These are phyloP conservation scores for Didymella glomerata DNA, from an alignment of 2,329 filamentous ascomycete species.

Conservation along the genomic window DNA sequence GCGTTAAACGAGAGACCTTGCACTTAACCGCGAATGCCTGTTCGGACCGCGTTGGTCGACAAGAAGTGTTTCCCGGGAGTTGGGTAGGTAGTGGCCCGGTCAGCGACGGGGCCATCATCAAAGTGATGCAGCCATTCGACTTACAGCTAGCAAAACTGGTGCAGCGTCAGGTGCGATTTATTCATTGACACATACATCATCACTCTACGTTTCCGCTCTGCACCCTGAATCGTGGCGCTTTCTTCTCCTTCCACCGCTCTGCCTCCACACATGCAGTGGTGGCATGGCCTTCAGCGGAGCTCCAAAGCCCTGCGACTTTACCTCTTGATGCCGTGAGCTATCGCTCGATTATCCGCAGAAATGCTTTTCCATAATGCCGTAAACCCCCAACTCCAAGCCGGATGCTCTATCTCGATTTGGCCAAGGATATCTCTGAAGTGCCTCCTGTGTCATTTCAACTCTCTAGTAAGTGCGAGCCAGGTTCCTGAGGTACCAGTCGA, in stretches of 20 bases:
- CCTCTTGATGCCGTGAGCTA: constrained; percentile 22
- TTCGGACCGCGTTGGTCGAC: constrained; percentile 29
- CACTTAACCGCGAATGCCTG: constrained; percentile 10
- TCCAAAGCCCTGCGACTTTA: constrained; percentile 20
- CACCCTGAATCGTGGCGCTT: constrained; percentile 19
- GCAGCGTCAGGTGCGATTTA: constrained; percentile 14
- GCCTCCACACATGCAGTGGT: constrained; percentile 23
- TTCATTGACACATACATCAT: constrained; percentile 24
- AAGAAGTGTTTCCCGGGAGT: constrained; percentile 5
- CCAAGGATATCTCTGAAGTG: constrained; percentile 20
- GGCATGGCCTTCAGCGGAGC: constrained; percentile 21
- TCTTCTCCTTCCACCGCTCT: constrained; percentile 25
- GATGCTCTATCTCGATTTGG: constrained; percentile 43
- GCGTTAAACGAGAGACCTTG: constrained; percentile 13
- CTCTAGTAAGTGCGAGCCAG: constrained; percentile 88
- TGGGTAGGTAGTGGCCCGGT: constrained; percentile 3
- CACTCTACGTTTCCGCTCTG: constrained; percentile 27
- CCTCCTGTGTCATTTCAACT: constrained; percentile 13
- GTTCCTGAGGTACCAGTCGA: constrained; percentile 99
- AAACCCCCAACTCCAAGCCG: constrained; percentile 47
- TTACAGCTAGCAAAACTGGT: constrained; percentile 14
- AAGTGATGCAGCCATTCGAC: constrained; percentile 34
- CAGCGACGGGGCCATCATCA: constrained; percentile 25
- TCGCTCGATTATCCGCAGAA: constrained; percentile 28
- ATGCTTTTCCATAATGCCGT: constrained; percentile 46